A percentile compares a stretch with the other conserved stretches of the same genome.
Conservation (phyloP, 164 flowering plant genomes). For the Magnolia kwangsiensis region DNA sequence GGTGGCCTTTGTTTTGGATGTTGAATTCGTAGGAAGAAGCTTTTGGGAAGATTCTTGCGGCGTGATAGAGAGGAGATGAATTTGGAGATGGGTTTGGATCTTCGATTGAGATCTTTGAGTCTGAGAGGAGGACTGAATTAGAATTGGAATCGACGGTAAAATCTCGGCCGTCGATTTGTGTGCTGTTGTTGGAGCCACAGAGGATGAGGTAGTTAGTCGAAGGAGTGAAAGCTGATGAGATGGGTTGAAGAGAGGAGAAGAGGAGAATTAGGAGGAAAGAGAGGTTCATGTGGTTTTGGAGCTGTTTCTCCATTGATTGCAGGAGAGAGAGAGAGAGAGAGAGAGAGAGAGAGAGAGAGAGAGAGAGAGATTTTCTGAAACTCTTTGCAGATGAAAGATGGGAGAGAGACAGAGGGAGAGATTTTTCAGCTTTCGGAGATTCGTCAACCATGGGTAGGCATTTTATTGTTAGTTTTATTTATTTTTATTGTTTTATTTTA, state of each 20-base stretch:
- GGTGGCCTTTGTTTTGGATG: constrained; percentile 8
- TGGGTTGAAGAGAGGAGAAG: not conserved
- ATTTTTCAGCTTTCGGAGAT: too few relatives aligned
- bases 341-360: too few relatives aligned
- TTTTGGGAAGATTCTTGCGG: constrained; percentile 8
- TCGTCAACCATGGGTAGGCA: too few relatives aligned
- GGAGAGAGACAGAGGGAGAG: too few relatives aligned
- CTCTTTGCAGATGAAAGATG: too few relatives aligned
- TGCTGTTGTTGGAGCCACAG: constrained; percentile 61
- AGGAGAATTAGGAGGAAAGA: not conserved
- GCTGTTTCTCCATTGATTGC: constrained; percentile 13
- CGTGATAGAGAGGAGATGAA: constrained; percentile 3
- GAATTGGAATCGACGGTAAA: constrained; percentile 8
- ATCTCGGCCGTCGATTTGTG: constrained; percentile 19
- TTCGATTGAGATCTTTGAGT: not conserved
- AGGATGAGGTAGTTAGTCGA: constrained; percentile 41
- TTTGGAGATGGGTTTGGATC: constrained; percentile 1
- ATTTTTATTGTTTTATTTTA: too few relatives aligned
- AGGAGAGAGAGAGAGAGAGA: not conserved
- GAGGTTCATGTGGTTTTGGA: not conserved
- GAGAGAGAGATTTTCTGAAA: too few relatives aligned
- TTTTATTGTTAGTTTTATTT: too few relatives aligned
- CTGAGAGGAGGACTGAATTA: not conserved
- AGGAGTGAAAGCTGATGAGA: constrained; percentile 8
- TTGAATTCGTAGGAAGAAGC: constrained; percentile 10